phyloP scores from a whole-genome alignment of 768 basidiomycete species.

The Daedaleopsis nitida region DNA sequence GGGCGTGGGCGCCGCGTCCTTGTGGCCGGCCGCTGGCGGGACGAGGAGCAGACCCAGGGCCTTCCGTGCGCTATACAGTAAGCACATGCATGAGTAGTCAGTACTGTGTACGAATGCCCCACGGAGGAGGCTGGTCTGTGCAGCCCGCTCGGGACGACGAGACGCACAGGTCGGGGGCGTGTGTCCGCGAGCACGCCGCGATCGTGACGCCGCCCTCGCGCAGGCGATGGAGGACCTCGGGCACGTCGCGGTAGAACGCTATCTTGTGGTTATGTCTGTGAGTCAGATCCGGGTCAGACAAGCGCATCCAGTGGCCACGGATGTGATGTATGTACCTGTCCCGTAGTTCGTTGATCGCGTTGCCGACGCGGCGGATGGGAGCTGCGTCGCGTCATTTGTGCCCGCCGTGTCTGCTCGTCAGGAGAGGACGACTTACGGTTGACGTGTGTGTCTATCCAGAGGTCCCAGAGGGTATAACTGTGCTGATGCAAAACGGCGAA shows the following conservation, averaged over 20 bases:
- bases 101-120: no score
- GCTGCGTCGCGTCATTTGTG: constrained; percentile 33
- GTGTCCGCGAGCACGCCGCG: constrained; percentile 76
- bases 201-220: constrained; percentile 51
- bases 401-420: not conserved
- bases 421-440: constrained; percentile 41
- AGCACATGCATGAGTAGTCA: no score
- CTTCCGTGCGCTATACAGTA: constrained; percentile 60
- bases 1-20: constrained; percentile 36
- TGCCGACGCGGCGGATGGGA: constrained; percentile 52
- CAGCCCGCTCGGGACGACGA: not conserved
- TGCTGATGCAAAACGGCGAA: constrained; percentile 3
- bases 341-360: constrained; percentile 49
- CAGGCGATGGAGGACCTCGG: constrained; percentile 66
- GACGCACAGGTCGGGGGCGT: constrained; percentile 67
- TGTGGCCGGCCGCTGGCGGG: constrained; percentile 39
- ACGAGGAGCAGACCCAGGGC: constrained; percentile 68
- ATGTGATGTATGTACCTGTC: constrained; percentile 41
- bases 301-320: not conserved
- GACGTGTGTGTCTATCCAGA: constrained; percentile 86
- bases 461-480: constrained; percentile 84
- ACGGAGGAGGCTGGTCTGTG: not conserved
- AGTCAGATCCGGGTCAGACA: not conserved
- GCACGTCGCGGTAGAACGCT: constrained; percentile 77
- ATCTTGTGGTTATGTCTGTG: constrained; percentile 56